Percentiles rank a stretch among this genome's conserved stretches.
Evolutionary conservation across 441 rosid species (phyloP).

Genomic region (Eruca vesicaria): DNA sequence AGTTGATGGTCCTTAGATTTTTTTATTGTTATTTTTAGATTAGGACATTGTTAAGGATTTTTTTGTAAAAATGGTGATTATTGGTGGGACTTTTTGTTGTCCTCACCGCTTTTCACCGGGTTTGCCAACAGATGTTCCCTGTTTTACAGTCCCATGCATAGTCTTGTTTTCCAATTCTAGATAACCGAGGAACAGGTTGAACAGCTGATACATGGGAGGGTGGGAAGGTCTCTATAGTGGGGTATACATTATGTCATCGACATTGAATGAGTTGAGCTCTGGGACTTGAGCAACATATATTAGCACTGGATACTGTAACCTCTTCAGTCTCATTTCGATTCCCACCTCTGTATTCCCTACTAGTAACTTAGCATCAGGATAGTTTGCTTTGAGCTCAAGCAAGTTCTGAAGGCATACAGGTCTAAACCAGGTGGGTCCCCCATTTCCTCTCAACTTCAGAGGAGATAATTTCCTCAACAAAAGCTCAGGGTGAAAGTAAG

Average conservation of each 20-base stretch:
- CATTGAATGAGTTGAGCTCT: constrained; percentile 65
- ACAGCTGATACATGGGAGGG: constrained; percentile 71
- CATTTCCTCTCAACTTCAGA: constrained; percentile 65
- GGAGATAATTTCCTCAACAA: constrained; percentile 60
- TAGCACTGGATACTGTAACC: constrained; percentile 67
- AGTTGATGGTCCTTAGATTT: no score
- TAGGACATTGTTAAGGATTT: no score
- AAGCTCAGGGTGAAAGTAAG: constrained; percentile 87
- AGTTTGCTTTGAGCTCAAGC: constrained; percentile 61
- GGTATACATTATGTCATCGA: constrained; percentile 49
- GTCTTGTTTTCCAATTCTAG: constrained; percentile 71
- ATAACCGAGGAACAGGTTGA: constrained; percentile 57
- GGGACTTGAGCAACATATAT: constrained; percentile 70
- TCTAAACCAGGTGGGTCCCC: constrained; percentile 80
- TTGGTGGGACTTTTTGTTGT: no score
- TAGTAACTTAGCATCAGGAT: constrained; percentile 74
- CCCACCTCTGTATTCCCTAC: constrained; percentile 92
- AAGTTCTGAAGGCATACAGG: constrained; percentile 65
- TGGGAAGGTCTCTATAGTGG: constrained; percentile 47
- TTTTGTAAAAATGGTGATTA: no score
- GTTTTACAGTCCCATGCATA: constrained; percentile 73
- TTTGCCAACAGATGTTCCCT: constrained; percentile 87
- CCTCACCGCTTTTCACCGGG: no score
- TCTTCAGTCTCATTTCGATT: constrained; percentile 90
- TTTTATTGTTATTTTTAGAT: no score